Evolutionary conservation across 2,329 filamentous ascomycete species (phyloP).

Genomic region (Macrophomina phaseolina): DNA sequence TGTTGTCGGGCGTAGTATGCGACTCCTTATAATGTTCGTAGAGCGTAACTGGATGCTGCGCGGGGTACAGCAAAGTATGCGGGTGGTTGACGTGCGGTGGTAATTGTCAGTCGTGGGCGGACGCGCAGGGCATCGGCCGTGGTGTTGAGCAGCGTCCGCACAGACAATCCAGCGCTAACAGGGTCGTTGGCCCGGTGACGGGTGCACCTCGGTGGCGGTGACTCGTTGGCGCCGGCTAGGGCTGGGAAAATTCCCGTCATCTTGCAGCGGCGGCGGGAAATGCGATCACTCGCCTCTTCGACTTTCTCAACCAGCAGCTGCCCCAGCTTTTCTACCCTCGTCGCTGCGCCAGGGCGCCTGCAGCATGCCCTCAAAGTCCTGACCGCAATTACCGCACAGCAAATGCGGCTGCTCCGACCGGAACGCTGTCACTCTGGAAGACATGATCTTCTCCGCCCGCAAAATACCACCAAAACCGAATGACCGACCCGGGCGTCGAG

Average conservation of each 20-base stretch:
- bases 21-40: background rate
- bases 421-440: constrained; percentile 7
- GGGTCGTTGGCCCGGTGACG: background rate
- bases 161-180: background rate
- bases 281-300: constrained; percentile 19
- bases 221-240: constrained; percentile 1
- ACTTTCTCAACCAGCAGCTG: background rate
- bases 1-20: no score
- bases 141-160: background rate
- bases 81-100: background rate
- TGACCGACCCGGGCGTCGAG: constrained; percentile 60
- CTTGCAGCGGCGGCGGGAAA: background rate
- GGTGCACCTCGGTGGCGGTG: background rate
- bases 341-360: background rate
- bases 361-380: constrained; percentile 3
- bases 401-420: constrained; percentile 1
- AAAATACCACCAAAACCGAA: constrained; percentile 50
- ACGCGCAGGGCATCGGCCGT: background rate
- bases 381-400: constrained; percentile 5
- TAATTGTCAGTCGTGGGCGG: background rate
- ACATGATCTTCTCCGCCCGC: constrained; percentile 16
- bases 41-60: background rate
- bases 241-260: constrained; percentile 16
- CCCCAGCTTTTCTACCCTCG: background rate
- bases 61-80: background rate